Percentiles rank a stretch among this genome's conserved stretches.
These are phyloP conservation scores for Bipolaris zeicola DNA, from an alignment of 2,329 filamentous ascomycete species.

Conservation along the genomic window DNA sequence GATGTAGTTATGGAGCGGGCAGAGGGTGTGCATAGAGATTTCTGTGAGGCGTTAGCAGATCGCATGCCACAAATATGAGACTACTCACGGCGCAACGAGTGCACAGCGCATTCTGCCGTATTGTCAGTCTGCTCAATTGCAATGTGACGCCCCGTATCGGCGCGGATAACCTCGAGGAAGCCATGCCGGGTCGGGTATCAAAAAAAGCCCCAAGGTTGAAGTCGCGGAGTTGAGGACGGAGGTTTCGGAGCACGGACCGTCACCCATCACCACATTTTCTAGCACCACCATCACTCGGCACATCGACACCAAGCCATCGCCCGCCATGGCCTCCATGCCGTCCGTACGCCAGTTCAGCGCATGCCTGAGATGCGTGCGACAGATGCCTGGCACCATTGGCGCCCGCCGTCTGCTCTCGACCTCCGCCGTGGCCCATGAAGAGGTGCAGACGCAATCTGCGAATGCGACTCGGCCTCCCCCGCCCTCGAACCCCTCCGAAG, in stretches of 20 bases:
- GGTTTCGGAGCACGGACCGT: conserved; percentile 19
- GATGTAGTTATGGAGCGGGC: conserved; percentile 49
- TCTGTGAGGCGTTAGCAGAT: conserved; percentile 32
- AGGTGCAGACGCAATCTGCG: conserved; percentile 47
- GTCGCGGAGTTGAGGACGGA: conserved; percentile 39
- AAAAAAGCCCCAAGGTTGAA: conserved; percentile 15
- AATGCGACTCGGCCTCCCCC: conserved; percentile 29
- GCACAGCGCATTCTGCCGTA: conserved; percentile 45
- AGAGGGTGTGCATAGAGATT: conserved; percentile 30
- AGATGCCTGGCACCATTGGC: conserved; percentile 37
- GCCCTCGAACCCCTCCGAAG: conserved; percentile 18
- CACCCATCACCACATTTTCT: conserved; percentile 29
- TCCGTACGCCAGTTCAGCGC: conserved; percentile 41
- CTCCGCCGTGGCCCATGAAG: conserved; percentile 51
- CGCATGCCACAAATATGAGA: conserved; percentile 47
- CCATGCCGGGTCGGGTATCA: conserved; percentile 45
- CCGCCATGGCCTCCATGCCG: conserved; percentile 44
- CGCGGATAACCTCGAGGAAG: conserved; percentile 46
- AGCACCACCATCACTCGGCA: conserved; percentile 7
- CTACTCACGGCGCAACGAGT: conserved; percentile 57
- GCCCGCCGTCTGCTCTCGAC: conserved; percentile 55
- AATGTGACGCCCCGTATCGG: conserved; percentile 45
- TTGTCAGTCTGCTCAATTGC: conserved; percentile 37
- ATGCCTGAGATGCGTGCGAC: conserved; percentile 45
- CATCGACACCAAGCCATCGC: conserved; percentile 15